These are phyloP conservation scores for Linnemannia hyalina DNA, from an alignment of 192 early-diverging fungal species.

Conservation along the genomic window DNA sequence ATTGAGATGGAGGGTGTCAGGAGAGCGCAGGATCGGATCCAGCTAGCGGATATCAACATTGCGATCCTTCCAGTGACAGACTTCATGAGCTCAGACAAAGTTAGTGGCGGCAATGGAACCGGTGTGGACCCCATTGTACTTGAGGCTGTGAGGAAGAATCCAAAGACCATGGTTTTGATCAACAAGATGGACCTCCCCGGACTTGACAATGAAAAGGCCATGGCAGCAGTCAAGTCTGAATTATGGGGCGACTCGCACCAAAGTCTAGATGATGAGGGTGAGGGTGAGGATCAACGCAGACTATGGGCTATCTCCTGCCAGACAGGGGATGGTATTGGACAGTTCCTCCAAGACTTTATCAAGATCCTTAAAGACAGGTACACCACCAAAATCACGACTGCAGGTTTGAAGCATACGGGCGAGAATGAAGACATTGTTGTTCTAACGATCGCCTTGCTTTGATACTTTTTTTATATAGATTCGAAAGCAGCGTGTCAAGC, in stretches of 20 bases:
- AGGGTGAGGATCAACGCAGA: constrained; percentile 8
- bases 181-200: constrained; percentile 72
- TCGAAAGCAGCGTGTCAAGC: constrained; percentile 40
- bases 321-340: constrained; percentile 64
- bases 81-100: constrained; percentile 12
- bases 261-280: constrained; percentile 11
- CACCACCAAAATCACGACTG: not conserved
- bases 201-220: not conserved
- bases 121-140: constrained; percentile 50
- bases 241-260: constrained; percentile 20
- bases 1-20: constrained; percentile 80
- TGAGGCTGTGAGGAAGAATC: constrained; percentile 54
- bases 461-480: constrained; percentile 20
- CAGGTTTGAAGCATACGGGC: no score
- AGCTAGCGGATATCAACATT: constrained; percentile 75
- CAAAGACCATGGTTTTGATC: constrained; percentile 71
- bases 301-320: constrained; percentile 64
- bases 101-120: not conserved
- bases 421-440: not conserved
- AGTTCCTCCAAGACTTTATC: constrained; percentile 58
- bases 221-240: constrained; percentile 6
- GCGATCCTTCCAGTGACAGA: constrained; percentile 66
- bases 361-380: constrained; percentile 60
- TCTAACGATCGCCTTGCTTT: not conserved
- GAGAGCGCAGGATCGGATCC: constrained; percentile 66